Percentiles rank a stretch among this genome's conserved stretches.
Conservation (phyloP, 257 asterid genomes). For the Ehretia macrophylla region DNA sequence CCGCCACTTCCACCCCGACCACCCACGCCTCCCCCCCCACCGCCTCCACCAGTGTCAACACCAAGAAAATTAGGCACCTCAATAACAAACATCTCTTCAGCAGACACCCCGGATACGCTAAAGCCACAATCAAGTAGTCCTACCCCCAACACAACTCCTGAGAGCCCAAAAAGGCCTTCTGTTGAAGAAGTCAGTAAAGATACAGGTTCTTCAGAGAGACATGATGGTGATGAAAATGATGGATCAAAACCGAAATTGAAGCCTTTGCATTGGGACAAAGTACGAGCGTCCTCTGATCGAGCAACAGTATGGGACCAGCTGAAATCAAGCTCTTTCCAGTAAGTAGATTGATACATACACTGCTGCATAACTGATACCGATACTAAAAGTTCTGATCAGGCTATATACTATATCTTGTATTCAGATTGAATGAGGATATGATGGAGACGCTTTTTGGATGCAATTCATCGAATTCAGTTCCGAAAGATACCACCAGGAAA, state of each 20-base stretch:
- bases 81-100: slow-evolving; percentile 22
- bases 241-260: slow-evolving; percentile 38
- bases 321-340: slow-evolving; percentile 21
- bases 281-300: slow-evolving; percentile 13
- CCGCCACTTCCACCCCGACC: slow-evolving; percentile 37
- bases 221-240: slow-evolving; percentile 36
- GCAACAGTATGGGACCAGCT: slow-evolving; percentile 21
- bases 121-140: slow-evolving; percentile 29
- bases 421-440: slow-evolving; percentile 15
- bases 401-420: slow-evolving; percentile 3
- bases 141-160: slow-evolving; percentile 27
- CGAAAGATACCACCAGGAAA: slow-evolving; percentile 1
- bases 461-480: slow-evolving; percentile 9
- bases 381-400: slow-evolving; percentile 12
- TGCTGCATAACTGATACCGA: neutral
- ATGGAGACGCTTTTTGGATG: slow-evolving; percentile 15
- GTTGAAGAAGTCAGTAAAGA: slow-evolving; percentile 16
- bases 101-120: slow-evolving; percentile 20
- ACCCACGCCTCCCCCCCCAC: slow-evolving; percentile 34
- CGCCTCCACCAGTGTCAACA: slow-evolving; percentile 24
- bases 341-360: slow-evolving; percentile 1
- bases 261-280: slow-evolving; percentile 24
- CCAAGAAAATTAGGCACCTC: slow-evolving; percentile 20
- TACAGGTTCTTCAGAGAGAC: slow-evolving; percentile 28
- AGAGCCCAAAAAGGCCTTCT: slow-evolving; percentile 20